Evolutionary conservation across 2,329 filamentous ascomycete species (phyloP), one percentile per base, ranked within the genome.

Genomic region (Curvularia spicifera): DNA sequence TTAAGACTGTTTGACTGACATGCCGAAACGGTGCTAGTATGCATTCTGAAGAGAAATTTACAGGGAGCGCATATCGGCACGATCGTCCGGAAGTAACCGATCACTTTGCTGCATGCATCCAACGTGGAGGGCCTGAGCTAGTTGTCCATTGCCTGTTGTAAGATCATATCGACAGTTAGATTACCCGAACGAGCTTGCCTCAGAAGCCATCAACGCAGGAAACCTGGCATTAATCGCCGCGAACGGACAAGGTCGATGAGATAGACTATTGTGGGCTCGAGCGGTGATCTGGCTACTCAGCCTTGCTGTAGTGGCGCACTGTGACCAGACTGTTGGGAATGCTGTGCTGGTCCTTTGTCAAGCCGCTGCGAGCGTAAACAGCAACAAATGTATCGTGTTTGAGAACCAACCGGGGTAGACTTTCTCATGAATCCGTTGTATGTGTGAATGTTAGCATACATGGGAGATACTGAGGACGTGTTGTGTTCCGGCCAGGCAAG

Each of bases 61-160:
- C 51, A 56, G 49, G 53, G 46, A 46, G 35, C 60, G 58, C 63
- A 60, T 59, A 57, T 66, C 58, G 53, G 57, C 61, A 63, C 56
- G 69, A 69, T 72, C 70, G 50, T 45, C 69, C 70, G 71, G 73
- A 72, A 73, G 69, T 67, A 73, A 70, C 71, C 71, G 67, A 71
- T 57, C 13, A 24, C 47, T 62, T 53, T 56, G 61, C 65, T 73
- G 71, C 67, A 73, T 74, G 70, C 71, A 73, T 74, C 71, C 70
- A 56, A 70, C 49, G 58, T 50, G 60, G 31, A 63, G 53, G 56
- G 45, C 53, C 53, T 44, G 56, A 61, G 48, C 51, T 55, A 66
- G 60, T 60, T 64, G 61, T 65, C 62, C 47, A 48, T 54, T 42
- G 44, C 54, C 31, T 60, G 43, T 56, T 57, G 56, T 47, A 51